phyloP scores from a whole-genome alignment of 164 flowering plant species.

The Berberis vulgaris region DNA sequence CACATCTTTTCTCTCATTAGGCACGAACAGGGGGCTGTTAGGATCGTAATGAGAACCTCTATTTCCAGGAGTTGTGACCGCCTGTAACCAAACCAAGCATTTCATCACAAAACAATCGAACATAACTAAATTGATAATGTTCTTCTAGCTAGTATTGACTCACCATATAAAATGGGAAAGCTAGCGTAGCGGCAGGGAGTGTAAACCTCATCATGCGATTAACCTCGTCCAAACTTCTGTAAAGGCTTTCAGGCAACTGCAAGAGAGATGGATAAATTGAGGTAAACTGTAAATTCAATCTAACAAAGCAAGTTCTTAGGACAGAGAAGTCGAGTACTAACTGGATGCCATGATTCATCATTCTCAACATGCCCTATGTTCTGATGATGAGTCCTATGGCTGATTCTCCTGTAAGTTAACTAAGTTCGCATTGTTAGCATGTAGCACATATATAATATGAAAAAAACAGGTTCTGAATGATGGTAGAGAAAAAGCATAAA shows the following conservation, averaged over 20 bases:
- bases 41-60: constrained; percentile 59
- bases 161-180: constrained; percentile 68
- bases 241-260: constrained; percentile 59
- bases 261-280: constrained; percentile 1
- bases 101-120: neutral
- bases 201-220: constrained; percentile 39
- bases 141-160: constrained; percentile 7
- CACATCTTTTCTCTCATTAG: constrained; percentile 49
- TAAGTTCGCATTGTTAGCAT: no score
- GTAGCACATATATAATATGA: no score
- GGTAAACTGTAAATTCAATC: neutral
- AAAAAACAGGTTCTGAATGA: no score
- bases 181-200: constrained; percentile 60
- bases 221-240: constrained; percentile 30
- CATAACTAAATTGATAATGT: no score
- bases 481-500: no score
- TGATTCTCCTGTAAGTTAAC: constrained; percentile 46
- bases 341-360: constrained; percentile 48
- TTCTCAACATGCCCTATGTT: constrained; percentile 53
- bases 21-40: constrained; percentile 43
- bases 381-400: constrained; percentile 59
- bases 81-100: constrained; percentile 29
- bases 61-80: constrained; percentile 64
- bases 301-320: neutral
- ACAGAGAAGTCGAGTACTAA: constrained; percentile 8